These are phyloP conservation scores for Naganishia kalamii DNA, from an alignment of 768 basidiomycete species.

Conservation along the genomic window DNA sequence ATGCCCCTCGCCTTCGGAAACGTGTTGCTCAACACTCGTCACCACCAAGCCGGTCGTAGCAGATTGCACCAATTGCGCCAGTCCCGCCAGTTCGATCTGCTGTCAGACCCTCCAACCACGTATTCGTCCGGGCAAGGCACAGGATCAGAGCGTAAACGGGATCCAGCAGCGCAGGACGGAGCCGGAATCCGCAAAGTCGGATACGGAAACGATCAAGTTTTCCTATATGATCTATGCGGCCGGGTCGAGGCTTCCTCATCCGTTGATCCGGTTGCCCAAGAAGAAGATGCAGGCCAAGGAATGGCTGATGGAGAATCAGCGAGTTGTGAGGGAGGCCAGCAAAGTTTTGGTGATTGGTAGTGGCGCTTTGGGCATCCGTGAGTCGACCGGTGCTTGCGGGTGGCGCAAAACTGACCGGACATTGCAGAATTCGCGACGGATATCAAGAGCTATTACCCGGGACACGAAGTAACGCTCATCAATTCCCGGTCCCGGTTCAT, in stretches of 20 bases:
- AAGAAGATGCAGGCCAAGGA: slow-evolving; percentile 41
- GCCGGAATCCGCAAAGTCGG: slow-evolving; percentile 25
- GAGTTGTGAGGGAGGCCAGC: slow-evolving; percentile 34
- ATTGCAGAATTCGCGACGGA: slow-evolving; percentile 45
- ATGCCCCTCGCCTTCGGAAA: slow-evolving; percentile 16
- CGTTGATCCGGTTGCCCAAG: slow-evolving; percentile 41
- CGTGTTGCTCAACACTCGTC: slow-evolving; percentile 12
- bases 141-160: neutral
- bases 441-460: slow-evolving; percentile 45
- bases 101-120: slow-evolving; percentile 13
- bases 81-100: slow-evolving; percentile 2
- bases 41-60: slow-evolving; percentile 1
- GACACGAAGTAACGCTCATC: slow-evolving; percentile 46
- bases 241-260: slow-evolving; percentile 41
- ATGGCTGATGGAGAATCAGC: slow-evolving; percentile 41
- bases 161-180: neutral
- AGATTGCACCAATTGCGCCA: slow-evolving; percentile 10
- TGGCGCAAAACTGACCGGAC: neutral
- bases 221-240: slow-evolving; percentile 44
- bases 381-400: slow-evolving; percentile 15
- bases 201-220: slow-evolving; percentile 40
- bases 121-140: neutral
- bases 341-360: slow-evolving; percentile 48
- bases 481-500: slow-evolving; percentile 46
- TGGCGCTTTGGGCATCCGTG: slow-evolving; percentile 47